Base-by-base conservation (phyloP, 2,329 filamentous ascomycete genomes). In the Waltergamsia citrina region DNA sequence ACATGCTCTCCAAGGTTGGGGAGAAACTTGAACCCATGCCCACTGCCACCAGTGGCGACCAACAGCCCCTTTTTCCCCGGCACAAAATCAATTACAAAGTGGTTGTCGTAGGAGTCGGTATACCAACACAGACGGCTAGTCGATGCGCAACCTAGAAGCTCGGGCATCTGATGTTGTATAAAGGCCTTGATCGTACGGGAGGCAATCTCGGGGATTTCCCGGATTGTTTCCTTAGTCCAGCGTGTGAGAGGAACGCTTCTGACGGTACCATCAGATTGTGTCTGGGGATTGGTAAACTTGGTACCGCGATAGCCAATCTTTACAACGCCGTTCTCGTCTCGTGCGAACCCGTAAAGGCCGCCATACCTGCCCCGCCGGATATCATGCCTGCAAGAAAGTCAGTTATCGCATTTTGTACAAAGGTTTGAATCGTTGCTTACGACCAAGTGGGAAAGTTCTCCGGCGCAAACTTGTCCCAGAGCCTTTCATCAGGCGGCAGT, bases 21-120 rank as follows among this genome's bases (percentile, higher is more conserved):
- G 35, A 74, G 43, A 41, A 71, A 76, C 44, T 76, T 77, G 51
- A 75, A 77, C 0, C 59, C 73, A 49, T 77, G 72, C 0, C 74
- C 74, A 26, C 62, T 67, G 0, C 74, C 74, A 2, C 71, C 74
- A 0, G 73, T 76, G 7, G 72, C 72, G 1, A 78, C 59, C 44
- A 75, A 69, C 2, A 78, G 44, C 0, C 64, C 61, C 23, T 77
- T 68, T 69, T 75, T 52, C 71, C 78, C 5, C 73, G 60, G 28
- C 65, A 59, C 5, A 41, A 48, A 33, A 20, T 47, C 44, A 14
- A 47, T 37, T 9, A 46, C 32, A 36, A 42, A 47, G 34, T 47
- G 42, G 15, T 43, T 38, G 26, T 47, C 44, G 4, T 35, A 39
- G 3, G 40, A 43, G 29, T 47, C 36, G 6, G 28, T 35, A 29